phyloP scores from a whole-genome alignment of 78 protist genomes.

The Anaeramoeba ignava region DNA sequence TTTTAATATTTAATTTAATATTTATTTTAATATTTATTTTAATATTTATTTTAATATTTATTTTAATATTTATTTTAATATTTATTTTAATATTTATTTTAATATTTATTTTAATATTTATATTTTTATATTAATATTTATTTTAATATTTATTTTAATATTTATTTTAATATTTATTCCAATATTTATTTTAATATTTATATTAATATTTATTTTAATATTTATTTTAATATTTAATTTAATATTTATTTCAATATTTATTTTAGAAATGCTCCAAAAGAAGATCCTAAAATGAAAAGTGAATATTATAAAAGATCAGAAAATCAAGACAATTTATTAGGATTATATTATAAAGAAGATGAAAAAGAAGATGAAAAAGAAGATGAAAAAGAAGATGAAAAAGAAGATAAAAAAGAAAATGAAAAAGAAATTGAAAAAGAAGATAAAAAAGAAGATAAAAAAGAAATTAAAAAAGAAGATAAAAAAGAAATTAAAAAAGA shows the following conservation, averaged over 20 bases:
- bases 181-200: not conserved
- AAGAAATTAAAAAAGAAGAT: not conserved
- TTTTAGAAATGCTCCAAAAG: not conserved
- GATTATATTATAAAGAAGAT: not conserved
- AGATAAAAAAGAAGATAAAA: not conserved
- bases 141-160: not conserved
- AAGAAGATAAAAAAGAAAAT: not conserved
- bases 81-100: no score
- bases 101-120: no score
- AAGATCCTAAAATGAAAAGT: not conserved
- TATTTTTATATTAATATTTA: not conserved
- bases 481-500: not conserved
- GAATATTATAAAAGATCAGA: not conserved
- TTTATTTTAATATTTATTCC: not conserved
- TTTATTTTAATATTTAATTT: not conserved
- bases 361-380: not conserved
- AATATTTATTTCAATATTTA: not conserved
- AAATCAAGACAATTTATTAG: not conserved
- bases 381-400: not conserved
- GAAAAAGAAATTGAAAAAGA: not conserved
- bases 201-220: not conserved
- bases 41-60: no score
- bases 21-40: not conserved
- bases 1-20: not conserved
- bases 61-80: no score